Evolutionary conservation across 2,329 filamentous ascomycete species (phyloP).

Genomic region (Fonsecaea monophora): DNA sequence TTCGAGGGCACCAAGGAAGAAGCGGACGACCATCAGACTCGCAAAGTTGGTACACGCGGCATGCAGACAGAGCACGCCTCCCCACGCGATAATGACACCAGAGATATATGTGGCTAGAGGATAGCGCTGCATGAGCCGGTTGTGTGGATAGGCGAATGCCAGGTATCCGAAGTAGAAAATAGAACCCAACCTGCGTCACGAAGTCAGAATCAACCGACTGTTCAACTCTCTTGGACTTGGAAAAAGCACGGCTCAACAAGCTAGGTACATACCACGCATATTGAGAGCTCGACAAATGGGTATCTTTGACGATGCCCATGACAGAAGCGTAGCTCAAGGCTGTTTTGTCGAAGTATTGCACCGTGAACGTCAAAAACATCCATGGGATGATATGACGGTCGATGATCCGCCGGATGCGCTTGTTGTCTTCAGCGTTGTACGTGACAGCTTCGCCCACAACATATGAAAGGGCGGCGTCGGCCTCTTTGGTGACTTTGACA

Average conservation of each 20-base stretch:
- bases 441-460: constrained; percentile 10
- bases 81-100: constrained; percentile 61
- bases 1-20: constrained; percentile 57
- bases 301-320: constrained; percentile 59
- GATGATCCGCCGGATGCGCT: constrained; percentile 16
- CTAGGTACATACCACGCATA: constrained; percentile 54
- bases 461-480: constrained; percentile 8
- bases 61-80: constrained; percentile 58
- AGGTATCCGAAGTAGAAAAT: constrained; percentile 53
- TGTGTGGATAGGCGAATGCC: constrained; percentile 50
- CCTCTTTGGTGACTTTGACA: constrained; percentile 11
- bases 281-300: constrained; percentile 50
- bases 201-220: constrained; percentile 56
- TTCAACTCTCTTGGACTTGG: too few species aligned
- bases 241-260: too few species aligned
- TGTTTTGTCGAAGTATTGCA: constrained; percentile 51
- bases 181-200: constrained; percentile 41
- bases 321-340: constrained; percentile 59
- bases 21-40: constrained; percentile 52
- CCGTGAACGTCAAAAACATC: constrained; percentile 15
- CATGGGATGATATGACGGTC: constrained; percentile 18
- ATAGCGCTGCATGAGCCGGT: constrained; percentile 41
- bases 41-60: constrained; percentile 58
- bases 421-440: constrained; percentile 7
- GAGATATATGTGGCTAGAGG: constrained; percentile 58